phyloP scores from a whole-genome alignment of 1,284 basidiomycete species.

The Puccinia polysora region DNA sequence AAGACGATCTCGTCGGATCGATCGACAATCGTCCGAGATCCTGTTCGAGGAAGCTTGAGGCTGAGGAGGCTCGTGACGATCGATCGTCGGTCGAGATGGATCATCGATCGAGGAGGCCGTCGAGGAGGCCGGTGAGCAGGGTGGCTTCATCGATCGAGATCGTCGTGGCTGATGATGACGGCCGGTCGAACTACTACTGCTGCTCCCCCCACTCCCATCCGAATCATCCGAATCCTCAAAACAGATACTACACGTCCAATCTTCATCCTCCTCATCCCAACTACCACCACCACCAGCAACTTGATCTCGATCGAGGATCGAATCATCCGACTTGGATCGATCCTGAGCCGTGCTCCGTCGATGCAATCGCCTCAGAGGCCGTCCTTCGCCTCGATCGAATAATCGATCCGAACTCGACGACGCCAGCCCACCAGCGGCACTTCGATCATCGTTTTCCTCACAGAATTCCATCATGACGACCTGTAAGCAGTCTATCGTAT shows the following conservation, averaged over 20 bases:
- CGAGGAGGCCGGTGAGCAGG: too few relatives aligned
- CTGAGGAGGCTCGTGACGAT: too few relatives aligned
- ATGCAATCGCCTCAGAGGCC: too few relatives aligned
- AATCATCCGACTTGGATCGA: not conserved
- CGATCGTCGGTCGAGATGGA: too few relatives aligned
- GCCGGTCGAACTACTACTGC: not conserved
- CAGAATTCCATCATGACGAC: slow-evolving; percentile 17
- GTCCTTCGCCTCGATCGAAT: too few relatives aligned
- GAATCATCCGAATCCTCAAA: slow-evolving; percentile 26
- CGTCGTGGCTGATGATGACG: not conserved
- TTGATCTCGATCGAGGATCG: not conserved
- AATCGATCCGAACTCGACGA: too few relatives aligned
- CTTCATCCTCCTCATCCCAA: not conserved
- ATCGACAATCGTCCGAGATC: not conserved
- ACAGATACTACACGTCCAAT: slow-evolving; percentile 43
- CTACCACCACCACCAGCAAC: not conserved
- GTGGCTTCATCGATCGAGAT: not conserved
- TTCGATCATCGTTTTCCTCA: not conserved
- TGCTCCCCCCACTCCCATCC: not conserved
- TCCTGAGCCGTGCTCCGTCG: too few relatives aligned
- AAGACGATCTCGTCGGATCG: not conserved
- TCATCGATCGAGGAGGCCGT: too few relatives aligned
- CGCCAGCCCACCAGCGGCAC: too few relatives aligned
- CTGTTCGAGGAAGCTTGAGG: not conserved
- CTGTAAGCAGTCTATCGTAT: slow-evolving; percentile 30